phyloP scores from a whole-genome alignment of 306 rosid species.

The Sphenostylis stenocarpa region DNA sequence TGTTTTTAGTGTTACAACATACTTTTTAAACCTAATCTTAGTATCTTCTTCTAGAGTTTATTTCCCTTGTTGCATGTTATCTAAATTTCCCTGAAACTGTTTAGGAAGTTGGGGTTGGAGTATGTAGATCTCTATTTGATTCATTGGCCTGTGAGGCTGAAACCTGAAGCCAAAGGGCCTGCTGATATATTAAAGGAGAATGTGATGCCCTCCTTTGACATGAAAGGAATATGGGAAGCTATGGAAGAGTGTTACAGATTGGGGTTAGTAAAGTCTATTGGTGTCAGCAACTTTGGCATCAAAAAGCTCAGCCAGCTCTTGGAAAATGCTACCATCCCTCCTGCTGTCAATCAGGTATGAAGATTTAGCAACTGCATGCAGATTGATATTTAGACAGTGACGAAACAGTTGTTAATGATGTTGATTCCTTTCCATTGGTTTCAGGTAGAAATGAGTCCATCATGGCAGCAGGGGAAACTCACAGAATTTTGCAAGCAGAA shows the following conservation, averaged over 20 bases:
- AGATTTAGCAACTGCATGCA: background rate
- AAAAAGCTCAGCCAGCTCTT: conserved; percentile 31
- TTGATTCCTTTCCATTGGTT: conserved; percentile 11
- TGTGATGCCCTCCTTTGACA: conserved; percentile 42
- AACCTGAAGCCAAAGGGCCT: conserved; percentile 16
- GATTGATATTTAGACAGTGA: background rate
- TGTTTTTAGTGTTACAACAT: too few relatives aligned
- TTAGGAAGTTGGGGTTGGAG: conserved; percentile 40
- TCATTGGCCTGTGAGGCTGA: conserved; percentile 46
- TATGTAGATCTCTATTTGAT: conserved; percentile 46
- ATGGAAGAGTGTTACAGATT: conserved; percentile 40
- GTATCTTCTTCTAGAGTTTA: background rate
- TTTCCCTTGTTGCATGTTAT: background rate
- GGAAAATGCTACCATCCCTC: conserved; percentile 39
- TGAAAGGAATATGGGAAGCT: conserved; percentile 45
- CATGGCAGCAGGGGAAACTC: conserved; percentile 45
- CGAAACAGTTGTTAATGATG: background rate
- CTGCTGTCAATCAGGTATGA: conserved; percentile 45
- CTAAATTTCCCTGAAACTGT: background rate
- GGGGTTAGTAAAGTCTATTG: conserved; percentile 47
- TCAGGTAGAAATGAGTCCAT: conserved; percentile 43
- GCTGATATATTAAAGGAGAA: conserved; percentile 8
- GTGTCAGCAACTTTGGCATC: conserved; percentile 46
- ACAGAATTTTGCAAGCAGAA: conserved; percentile 38
- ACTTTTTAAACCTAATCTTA: background rate